Evolutionary conservation across 805 yeast genomes (phyloP), one percentile per base, ranked within the genome.

Genomic region (Danielia oregonensis): DNA sequence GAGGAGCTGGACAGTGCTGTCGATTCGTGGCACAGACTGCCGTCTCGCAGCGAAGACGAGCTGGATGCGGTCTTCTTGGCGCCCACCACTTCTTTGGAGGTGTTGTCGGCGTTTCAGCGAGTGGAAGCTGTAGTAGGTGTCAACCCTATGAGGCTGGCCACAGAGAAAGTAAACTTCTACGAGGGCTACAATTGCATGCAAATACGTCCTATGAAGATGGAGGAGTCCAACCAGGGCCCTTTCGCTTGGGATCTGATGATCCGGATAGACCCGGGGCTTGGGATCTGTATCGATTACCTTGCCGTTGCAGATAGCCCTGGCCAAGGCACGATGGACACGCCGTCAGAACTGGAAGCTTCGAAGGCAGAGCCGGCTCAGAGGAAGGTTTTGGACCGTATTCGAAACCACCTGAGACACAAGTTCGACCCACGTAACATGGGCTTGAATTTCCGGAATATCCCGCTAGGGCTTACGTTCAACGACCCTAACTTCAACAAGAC

Each of bases 141-240:
- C 14, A 48, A 48, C 19, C 50, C 52, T 2, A 30, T 40, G 4
- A 17, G 27, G 12, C 16, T 15, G 12, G 26, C 38, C 3, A 12
- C 21, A 6, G 45, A 43, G 18, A 17, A 11, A 10, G 32, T 43
- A 32, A 33, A 34, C 29, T 42, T 43, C 22, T 38, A 29, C 25
- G 39, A 32, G 39, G 37, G 39, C 17, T 29, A 32, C 30, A 32
- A 41, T 5, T 19, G 36, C 6, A 30, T 46, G 11, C 32, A 39
- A 21, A 35, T 24, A 11, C 39, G 36, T 24, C 43, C 44, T 15
- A 36, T 27, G 14, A 39, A 42, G 18, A 29, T 24, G 14, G 40
- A 44, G 25, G 42, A 41, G 17, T 13, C 31, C 21, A 42, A 42
- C 42, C 43, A 46, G 36, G 52, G 51, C 8, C 44, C 48, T 10